Evolutionary conservation across 345 rosid genomes (phyloP), one percentile per base, ranked within the genome.

Genomic region (Geranium rotundifolium): DNA sequence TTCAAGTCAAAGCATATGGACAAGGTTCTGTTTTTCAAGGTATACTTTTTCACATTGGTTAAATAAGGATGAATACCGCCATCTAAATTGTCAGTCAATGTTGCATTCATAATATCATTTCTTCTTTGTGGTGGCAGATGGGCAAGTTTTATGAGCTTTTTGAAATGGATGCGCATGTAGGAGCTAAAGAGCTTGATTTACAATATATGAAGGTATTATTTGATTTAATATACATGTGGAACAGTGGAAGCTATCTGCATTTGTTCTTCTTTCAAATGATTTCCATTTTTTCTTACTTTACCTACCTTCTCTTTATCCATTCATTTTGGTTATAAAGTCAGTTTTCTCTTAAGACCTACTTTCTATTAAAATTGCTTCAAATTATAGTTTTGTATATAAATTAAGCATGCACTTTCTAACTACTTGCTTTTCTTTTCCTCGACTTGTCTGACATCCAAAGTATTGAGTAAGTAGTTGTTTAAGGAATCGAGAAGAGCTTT

Each of bases 141-240:
- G 99, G 99, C 49, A 93, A 93, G 65, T 93, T 93, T 70, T 93
- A 90, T 69, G 99, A 93, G 64, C 96, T 93, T 72, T 93, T 88
- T 78, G 97, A 93, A 80, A 90, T 93, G 99, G 99, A 93, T 76
- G 99, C 99, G 12, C 99, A 90, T 71, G 72, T 88, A 31, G 99
- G 97, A 67, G 89, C 88, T 57, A 90, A 82, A 76, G 99, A 93
- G 76, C 86, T 93, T 72, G 84, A 82, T 78, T 70, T 93, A 77
- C 99, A 90, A 67, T 93, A 93, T 72, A 93, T 93, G 99, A 93
- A 82, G 99, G 99, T 93, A 80, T 20, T 60, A 23, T n/a, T 56
- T 67, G 62, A 17, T 61, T 66, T 67, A 15, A 41, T 58, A 20
- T n/a, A 62, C 15, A 23, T 2, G 2, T 23, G 27, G 27, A 23